Evolutionary conservation across 441 rosid species (phyloP).

Genomic region (Hura crepitans): DNA sequence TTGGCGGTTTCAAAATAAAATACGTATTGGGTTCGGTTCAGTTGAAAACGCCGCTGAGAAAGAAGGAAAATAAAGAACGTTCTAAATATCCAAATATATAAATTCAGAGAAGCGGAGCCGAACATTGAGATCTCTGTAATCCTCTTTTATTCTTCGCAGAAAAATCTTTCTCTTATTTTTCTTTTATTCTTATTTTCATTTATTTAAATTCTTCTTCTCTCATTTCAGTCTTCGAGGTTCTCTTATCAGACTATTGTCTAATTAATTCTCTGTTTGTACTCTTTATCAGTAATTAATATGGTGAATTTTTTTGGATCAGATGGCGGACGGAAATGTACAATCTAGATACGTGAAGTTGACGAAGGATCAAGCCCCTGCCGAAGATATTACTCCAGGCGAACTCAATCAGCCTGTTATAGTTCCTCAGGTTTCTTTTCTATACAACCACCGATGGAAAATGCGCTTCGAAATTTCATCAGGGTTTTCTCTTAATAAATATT

Average conservation of each 20-base stretch:
- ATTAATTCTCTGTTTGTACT: neutral
- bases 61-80: neutral
- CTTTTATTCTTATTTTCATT: neutral
- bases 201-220: neutral
- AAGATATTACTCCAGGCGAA: slow-evolving; percentile 82
- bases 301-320: slow-evolving; percentile 23
- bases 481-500: neutral
- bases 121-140: slow-evolving; percentile 18
- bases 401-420: slow-evolving; percentile 85
- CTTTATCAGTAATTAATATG: neutral
- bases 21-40: neutral
- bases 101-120: neutral
- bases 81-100: neutral
- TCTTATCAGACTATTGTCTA: neutral
- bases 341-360: slow-evolving; percentile 64
- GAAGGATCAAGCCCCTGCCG: slow-evolving; percentile 51
- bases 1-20: slow-evolving; percentile 14
- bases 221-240: neutral
- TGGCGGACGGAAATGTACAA: slow-evolving; percentile 53
- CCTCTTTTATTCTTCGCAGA: neutral
- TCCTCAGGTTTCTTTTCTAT: slow-evolving; percentile 50
- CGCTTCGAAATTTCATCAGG: neutral
- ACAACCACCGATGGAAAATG: neutral
- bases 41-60: neutral
- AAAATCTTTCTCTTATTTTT: neutral